phyloP scores from a whole-genome alignment of 305 asterid species.

The Salvia sclarea region DNA sequence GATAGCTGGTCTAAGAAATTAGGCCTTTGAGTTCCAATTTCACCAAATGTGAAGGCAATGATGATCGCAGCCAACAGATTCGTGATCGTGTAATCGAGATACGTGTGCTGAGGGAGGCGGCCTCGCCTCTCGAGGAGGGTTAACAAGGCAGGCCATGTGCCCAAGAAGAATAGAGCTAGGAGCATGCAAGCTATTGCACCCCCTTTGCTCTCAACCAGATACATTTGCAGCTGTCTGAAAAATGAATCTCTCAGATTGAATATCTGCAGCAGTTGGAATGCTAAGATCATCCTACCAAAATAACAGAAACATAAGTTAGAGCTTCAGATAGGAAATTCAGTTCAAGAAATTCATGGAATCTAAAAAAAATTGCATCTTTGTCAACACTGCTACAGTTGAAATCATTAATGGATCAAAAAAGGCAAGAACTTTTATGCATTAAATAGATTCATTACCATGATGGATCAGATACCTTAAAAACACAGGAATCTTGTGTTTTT shows the following conservation, averaged over 20 bases:
- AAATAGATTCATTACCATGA: constrained; percentile 36
- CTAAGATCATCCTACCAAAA: constrained; percentile 42
- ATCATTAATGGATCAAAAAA: constrained; percentile 22
- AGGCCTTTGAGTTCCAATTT: constrained; percentile 68
- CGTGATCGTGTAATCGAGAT: constrained; percentile 82
- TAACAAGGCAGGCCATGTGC: constrained; percentile 67
- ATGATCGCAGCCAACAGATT: constrained; percentile 80
- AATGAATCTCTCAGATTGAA: constrained; percentile 26
- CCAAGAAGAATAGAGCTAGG: constrained; percentile 47
- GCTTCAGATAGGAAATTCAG: neutral
- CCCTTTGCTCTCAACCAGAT: constrained; percentile 68
- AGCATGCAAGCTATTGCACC: constrained; percentile 67
- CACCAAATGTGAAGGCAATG: constrained; percentile 84
- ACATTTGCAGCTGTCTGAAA: constrained; percentile 54
- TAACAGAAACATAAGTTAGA: neutral
- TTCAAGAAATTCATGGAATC: neutral
- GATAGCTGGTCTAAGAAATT: constrained; percentile 65
- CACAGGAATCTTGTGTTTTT: neutral
- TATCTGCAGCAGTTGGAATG: constrained; percentile 29
- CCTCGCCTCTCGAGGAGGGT: constrained; percentile 64
- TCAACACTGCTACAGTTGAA: neutral
- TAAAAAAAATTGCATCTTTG: neutral
- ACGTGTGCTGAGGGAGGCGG: constrained; percentile 75
- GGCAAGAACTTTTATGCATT: neutral
- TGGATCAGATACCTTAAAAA: neutral